Base-by-base conservation (phyloP, 805 yeast genomes). In the Torulaspora indica region DNA sequence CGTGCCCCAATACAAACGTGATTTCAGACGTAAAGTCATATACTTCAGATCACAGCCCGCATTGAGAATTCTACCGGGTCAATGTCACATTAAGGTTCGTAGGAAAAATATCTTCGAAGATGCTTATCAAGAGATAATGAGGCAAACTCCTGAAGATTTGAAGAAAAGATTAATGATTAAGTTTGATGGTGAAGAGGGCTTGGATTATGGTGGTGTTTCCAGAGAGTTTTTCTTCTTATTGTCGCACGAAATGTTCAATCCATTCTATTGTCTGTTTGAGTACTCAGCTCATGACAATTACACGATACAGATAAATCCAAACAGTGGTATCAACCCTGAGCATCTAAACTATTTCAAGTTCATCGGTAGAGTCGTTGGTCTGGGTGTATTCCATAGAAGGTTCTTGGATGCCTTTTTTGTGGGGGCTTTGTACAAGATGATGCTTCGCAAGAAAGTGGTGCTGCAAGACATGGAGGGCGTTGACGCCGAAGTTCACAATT, bases 41-140 rank as follows among this genome's bases (percentile, higher is more conserved):
- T 93, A 93, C 69, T 93, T 93, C 79, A 79, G 98, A 68, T 89
- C 97, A 3, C 99, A 93, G 71, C 98, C 98, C 9, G 97, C 98
- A 6, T 73, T 93, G 61, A 81, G 98, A 69, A 93, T 91, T 52
- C 75, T 90, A 61, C 98, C 99, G 4, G 99, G 99, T 25, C 98
- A 93, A 71, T 93, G 99, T 66, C 97, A 91, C 68, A 87, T 93
- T 64, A 93, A 93, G 72, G 98, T 93, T 43, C 81, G 98, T 67
- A 83, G 99, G 75, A 90, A 86, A 66, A 95, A 87, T 65, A 85
- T 93, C 43, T 89, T 93, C 66, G 98, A 93, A 70, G 98, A 93
- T 69, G 87, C 97, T 28, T 93, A 90, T 67, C 96, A 95, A 68
- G 99, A 93, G 67, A 82, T 93, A 44, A 93, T 93, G 98, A 83